phyloP scores from a whole-genome alignment of 208 protist genomes.

The Trypanosoma scelopori region DNA sequence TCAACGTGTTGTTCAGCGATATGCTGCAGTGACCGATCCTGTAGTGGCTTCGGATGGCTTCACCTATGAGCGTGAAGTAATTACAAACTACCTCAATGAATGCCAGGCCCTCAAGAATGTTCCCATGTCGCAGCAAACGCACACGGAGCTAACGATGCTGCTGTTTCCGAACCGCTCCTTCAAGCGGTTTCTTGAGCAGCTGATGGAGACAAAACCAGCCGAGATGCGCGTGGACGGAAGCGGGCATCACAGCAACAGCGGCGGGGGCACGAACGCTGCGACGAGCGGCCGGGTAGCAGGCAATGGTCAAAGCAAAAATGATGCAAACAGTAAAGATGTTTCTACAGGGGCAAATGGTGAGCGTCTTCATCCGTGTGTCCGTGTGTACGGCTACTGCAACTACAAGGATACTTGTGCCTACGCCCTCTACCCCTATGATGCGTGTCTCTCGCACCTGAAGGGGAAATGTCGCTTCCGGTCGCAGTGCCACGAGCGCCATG shows the following conservation, averaged over 20 bases:
- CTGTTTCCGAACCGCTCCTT: slow-evolving; percentile 83
- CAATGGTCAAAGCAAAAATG: slow-evolving; percentile 18
- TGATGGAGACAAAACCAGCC: slow-evolving; percentile 38
- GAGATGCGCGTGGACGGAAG: slow-evolving; percentile 12
- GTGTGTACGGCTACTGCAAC: slow-evolving; percentile 90
- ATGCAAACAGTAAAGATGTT: slow-evolving; percentile 7
- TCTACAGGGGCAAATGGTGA: slow-evolving; percentile 37
- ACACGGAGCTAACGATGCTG: slow-evolving; percentile 58
- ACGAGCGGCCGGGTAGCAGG: not conserved
- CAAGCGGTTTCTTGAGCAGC: slow-evolving; percentile 72
- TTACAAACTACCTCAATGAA: slow-evolving; percentile 71
- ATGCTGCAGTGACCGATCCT: slow-evolving; percentile 73
- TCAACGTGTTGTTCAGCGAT: slow-evolving; percentile 59
- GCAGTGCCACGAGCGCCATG: slow-evolving; percentile 87
- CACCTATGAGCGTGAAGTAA: slow-evolving; percentile 88
- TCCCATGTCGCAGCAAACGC: slow-evolving; percentile 72
- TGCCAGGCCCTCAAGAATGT: slow-evolving; percentile 47
- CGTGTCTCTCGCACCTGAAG: slow-evolving; percentile 87
- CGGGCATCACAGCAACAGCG: slow-evolving; percentile 13
- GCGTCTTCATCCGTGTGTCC: slow-evolving; percentile 83
- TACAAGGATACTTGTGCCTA: slow-evolving; percentile 86
- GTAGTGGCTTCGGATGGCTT: slow-evolving; percentile 90
- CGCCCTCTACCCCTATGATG: slow-evolving; percentile 86
- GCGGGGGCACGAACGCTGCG: slow-evolving; percentile 23
- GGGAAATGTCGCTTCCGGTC: slow-evolving; percentile 85